Percentiles rank a stretch among this genome's conserved stretches.
phyloP scores from a whole-genome alignment of 2,329 filamentous ascomycete genomes.

The Fusarium nanum region DNA sequence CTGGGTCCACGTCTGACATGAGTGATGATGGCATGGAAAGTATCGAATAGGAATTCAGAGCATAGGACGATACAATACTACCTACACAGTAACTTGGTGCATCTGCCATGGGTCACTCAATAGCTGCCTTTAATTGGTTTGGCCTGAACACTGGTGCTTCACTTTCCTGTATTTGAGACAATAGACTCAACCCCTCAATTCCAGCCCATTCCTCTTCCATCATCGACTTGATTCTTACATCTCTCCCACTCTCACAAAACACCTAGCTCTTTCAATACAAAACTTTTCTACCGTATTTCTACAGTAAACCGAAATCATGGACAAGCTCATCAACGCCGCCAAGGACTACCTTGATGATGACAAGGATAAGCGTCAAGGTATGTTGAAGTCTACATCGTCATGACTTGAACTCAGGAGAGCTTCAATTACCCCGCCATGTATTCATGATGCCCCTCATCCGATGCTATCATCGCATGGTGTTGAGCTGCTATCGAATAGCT shows the following conservation, averaged over 20 bases:
- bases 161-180: slow-evolving; percentile 10
- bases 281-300: not conserved
- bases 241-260: not conserved
- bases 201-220: slow-evolving; percentile 14
- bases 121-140: not conserved
- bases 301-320: slow-evolving; percentile 48
- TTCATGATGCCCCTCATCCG: slow-evolving; percentile 33
- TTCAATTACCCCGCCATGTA: slow-evolving; percentile 41
- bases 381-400: slow-evolving; percentile 3
- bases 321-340: slow-evolving; percentile 53
- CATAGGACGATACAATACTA: slow-evolving; percentile 3
- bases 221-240: slow-evolving; percentile 18
- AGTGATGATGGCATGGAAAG: not conserved
- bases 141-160: slow-evolving; percentile 2
- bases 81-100: not conserved
- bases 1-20: slow-evolving; percentile 35
- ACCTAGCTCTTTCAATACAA: not conserved
- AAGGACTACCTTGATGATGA: slow-evolving; percentile 53
- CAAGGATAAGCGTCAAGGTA: slow-evolving; percentile 46
- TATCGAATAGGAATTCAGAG: not conserved
- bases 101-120: not conserved
- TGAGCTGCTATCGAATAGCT: not conserved
- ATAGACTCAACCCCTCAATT: slow-evolving; percentile 22
- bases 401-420: not conserved
- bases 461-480: not conserved